Evolutionary conservation across 208 protist genomes (phyloP).

Genomic region (Trypanosoma avium): DNA sequence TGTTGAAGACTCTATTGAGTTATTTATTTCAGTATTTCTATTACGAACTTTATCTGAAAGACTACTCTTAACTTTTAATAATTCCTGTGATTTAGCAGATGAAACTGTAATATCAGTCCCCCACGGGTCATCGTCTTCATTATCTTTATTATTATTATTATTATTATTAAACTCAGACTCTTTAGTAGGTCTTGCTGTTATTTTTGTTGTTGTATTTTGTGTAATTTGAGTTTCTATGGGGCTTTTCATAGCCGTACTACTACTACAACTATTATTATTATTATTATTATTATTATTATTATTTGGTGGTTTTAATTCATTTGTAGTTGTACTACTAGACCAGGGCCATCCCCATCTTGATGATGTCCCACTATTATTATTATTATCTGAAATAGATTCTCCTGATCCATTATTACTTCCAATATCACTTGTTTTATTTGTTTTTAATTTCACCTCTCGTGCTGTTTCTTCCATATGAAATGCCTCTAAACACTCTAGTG

Average conservation of each 20-base stretch:
- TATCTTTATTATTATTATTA: slow-evolving; percentile 2
- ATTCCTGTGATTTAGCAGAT: background rate
- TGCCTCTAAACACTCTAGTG: slow-evolving; percentile 16
- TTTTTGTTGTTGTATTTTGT: background rate
- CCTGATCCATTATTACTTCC: background rate
- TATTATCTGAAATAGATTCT: background rate
- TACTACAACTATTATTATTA: background rate
- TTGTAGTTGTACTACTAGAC: too few relatives aligned
- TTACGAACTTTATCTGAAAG: background rate
- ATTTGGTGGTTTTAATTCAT: too few relatives aligned
- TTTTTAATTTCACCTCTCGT: too few relatives aligned
- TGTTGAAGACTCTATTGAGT: background rate
- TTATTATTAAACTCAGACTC: slow-evolving; percentile 12
- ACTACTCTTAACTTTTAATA: background rate
- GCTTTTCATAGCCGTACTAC: background rate
- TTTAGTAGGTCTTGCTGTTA: background rate
- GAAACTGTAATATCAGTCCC: slow-evolving; percentile 10
- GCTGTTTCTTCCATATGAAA: slow-evolving; percentile 3
- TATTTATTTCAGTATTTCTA: background rate
- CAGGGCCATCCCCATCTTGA: slow-evolving; percentile 8
- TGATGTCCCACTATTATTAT: background rate
- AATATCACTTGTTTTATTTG: background rate
- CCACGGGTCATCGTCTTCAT: slow-evolving; percentile 9
- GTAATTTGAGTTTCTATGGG: background rate
- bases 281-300: background rate